Base-by-base conservation (phyloP, 495 filamentous ascomycete genomes). In the Aspergillus funiculosus region DNA sequence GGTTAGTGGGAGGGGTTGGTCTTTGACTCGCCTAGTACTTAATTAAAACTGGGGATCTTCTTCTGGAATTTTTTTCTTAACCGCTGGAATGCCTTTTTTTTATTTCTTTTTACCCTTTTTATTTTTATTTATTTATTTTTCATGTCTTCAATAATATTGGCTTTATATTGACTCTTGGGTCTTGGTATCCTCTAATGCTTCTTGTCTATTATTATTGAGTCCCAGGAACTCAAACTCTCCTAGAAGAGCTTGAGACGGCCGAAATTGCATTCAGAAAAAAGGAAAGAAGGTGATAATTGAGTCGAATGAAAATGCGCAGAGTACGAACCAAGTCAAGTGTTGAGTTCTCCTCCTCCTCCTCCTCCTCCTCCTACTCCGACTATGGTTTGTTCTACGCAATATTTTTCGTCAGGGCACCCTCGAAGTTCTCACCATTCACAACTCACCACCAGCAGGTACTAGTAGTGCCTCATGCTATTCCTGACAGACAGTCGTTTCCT, bases 31-130 rank as follows among this genome's bases (percentile, higher is more conserved):
- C 19, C n/a, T 25, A n/a, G 19, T 18, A 15, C 24, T 27, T 39
- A 40, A 47, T 47, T 47, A 47, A 47, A 47, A 21, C 44, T 37
- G 37, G 44, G 44, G 44, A 47, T 47, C 44, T 39, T n/a, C 44
- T 39, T 19, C 26, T 11, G 18, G 35, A 47, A 21, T 9, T 35
- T 39, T 39, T 32, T 35, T 47, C 27, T 24, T 47, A 38, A 47
- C 40, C 40, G 40, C 40, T 39, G 32, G 14, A n/a, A n/a, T 39
- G 37, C 15, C 41, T 48, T 48, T 30, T 41, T 41, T 22, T 48
- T 48, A 21, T 31, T 30, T 30, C 18, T 20, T 20, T 22, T 10
- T 38, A 20, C 8, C 10, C 22, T 38, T 13, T 38, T 22, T 6
- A 6, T 38, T 38, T 38, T 13, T 22, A 21, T 20, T 38, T 19